phyloP scores from a whole-genome alignment of 441 rosid genomes.

The Croton setiger region DNA sequence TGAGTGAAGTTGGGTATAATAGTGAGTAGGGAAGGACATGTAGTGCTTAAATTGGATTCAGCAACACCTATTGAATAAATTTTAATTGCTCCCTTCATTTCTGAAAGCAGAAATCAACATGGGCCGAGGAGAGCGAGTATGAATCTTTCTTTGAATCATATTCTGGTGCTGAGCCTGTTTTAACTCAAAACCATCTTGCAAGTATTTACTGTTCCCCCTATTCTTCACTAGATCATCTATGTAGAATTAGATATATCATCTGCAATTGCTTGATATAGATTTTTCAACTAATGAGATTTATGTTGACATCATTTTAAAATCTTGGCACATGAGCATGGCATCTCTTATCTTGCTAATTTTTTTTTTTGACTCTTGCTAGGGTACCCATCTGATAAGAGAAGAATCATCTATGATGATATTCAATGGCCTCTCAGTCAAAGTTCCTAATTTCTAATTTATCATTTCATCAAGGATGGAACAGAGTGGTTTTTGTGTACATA shows the following conservation, averaged over 20 bases:
- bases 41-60: not conserved
- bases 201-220: not conserved
- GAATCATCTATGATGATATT: constrained; percentile 36
- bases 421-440: constrained; percentile 43
- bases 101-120: not conserved
- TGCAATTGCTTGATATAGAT: not conserved
- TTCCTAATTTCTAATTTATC: constrained; percentile 39
- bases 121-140: not conserved
- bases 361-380: constrained; percentile 18
- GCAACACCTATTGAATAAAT: not conserved
- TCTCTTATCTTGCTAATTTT: not conserved
- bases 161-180: not conserved
- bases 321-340: not conserved
- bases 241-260: not conserved
- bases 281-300: not conserved
- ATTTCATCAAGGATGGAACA: constrained; percentile 50
- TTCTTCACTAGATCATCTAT: not conserved
- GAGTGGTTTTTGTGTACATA: constrained; percentile 30
- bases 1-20: not conserved
- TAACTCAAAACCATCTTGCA: not conserved
- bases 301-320: not conserved
- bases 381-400: constrained; percentile 46
- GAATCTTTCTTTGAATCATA: not conserved
- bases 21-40: not conserved
- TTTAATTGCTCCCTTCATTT: not conserved